Percentiles rank a stretch among this genome's conserved stretches.
Evolutionary conservation across 768 basidiomycete species (phyloP).

Genomic region (Termitomyces sp.): DNA sequence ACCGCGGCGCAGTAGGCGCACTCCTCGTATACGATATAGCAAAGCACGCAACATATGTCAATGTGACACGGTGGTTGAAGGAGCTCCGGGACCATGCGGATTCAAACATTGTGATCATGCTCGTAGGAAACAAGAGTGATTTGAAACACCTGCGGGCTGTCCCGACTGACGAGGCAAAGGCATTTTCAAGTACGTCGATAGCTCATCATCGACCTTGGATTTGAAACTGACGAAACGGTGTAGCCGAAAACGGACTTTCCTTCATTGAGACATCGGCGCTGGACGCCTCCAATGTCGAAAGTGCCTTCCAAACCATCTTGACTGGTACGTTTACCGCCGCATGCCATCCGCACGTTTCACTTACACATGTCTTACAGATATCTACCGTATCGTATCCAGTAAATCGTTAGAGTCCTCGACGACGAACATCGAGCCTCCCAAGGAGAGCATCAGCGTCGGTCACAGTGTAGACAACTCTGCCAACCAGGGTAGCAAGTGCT

Average conservation of each 20-base stretch:
- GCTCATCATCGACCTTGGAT: not conserved
- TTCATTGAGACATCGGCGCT: constrained; percentile 99
- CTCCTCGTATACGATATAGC: constrained; percentile 93
- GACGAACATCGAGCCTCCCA: constrained; percentile 76
- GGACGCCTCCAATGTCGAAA: constrained; percentile 98
- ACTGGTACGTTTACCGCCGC: constrained; percentile 57
- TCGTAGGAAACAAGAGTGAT: constrained; percentile 98
- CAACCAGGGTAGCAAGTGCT: constrained; percentile 60
- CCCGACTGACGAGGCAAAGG: constrained; percentile 95
- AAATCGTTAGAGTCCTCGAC: constrained; percentile 86
- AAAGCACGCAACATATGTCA: constrained; percentile 91
- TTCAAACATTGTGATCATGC: constrained; percentile 92
- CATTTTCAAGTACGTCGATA: constrained; percentile 68
- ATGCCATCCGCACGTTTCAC: not conserved
- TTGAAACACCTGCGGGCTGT: constrained; percentile 96
- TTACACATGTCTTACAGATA: constrained; percentile 52
- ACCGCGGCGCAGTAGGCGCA: constrained; percentile 94
- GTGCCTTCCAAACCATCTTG: constrained; percentile 95
- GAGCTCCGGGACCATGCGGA: constrained; percentile 95
- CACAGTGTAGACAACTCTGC: constrained; percentile 65
- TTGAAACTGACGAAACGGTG: constrained; percentile 5
- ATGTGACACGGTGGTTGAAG: constrained; percentile 95
- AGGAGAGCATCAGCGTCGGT: constrained; percentile 83
- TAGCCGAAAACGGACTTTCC: constrained; percentile 87
- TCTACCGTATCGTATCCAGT: constrained; percentile 96